These are phyloP conservation scores for Carex arenaria DNA, from an alignment of 202 grass and related monocot species.

Conservation along the genomic window DNA sequence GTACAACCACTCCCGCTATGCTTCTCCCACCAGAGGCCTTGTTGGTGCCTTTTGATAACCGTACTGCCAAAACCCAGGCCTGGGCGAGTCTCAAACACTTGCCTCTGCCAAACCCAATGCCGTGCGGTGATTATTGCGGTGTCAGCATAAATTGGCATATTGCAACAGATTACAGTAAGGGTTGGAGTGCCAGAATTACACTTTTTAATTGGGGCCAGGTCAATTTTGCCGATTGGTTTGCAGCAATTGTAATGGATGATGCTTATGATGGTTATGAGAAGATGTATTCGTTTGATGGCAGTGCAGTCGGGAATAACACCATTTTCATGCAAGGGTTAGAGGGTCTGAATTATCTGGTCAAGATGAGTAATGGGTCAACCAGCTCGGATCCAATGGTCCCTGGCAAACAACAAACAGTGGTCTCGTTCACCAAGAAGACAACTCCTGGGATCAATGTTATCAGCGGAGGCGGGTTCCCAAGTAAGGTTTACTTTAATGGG, in stretches of 20 bases:
- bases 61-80: slow-evolving; percentile 53
- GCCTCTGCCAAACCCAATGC: slow-evolving; percentile 54
- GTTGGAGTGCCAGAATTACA: slow-evolving; percentile 79
- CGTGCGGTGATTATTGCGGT: slow-evolving; percentile 74
- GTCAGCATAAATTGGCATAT: slow-evolving; percentile 97
- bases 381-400: slow-evolving; percentile 58
- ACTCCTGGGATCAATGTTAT: slow-evolving; percentile 58
- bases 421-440: slow-evolving; percentile 82
- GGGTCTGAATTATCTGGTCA: slow-evolving; percentile 78
- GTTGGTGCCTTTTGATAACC: slow-evolving; percentile 81
- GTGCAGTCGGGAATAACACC: slow-evolving; percentile 46
- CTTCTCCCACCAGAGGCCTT: slow-evolving; percentile 69
- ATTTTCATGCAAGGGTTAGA: slow-evolving; percentile 77
- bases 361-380: slow-evolving; percentile 60
- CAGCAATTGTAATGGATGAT: slow-evolving; percentile 73
- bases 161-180: slow-evolving; percentile 64
- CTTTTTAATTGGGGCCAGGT: slow-evolving; percentile 85
- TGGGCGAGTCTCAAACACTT: slow-evolving; percentile 88
- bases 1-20: slow-evolving; percentile 54
- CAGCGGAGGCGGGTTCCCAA: slow-evolving; percentile 65
- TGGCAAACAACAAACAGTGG: slow-evolving; percentile 82
- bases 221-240: slow-evolving; percentile 67
- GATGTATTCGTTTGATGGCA: slow-evolving; percentile 80
- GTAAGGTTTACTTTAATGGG: slow-evolving; percentile 93
- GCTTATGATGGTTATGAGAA: slow-evolving; percentile 73